Conservation (phyloP, 148 eudicot species). For the Amaranthus hypochondriacus region DNA sequence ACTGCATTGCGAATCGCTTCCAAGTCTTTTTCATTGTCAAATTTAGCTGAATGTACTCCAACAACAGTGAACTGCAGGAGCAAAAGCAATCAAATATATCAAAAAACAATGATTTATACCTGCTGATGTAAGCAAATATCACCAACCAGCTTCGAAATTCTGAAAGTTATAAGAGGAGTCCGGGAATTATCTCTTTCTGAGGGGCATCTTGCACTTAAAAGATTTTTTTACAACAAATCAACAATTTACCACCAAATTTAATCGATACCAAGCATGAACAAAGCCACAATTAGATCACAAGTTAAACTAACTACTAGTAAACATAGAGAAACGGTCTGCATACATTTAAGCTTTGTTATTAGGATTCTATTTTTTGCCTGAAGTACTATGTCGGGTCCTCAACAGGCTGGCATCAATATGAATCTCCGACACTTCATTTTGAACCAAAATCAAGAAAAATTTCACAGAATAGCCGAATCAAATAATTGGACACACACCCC, state of each 20-base stretch:
- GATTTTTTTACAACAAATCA: not conserved
- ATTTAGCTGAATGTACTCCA: slow-evolving; percentile 98
- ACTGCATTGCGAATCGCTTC: slow-evolving; percentile 93
- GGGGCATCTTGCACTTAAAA: not conserved
- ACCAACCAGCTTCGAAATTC: too few relatives aligned
- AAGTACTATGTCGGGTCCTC: too few relatives aligned
- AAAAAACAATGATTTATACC: not conserved
- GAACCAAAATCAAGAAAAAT: too few relatives aligned
- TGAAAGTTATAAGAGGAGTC: too few relatives aligned
- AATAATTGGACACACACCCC: too few relatives aligned
- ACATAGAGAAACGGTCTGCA: not conserved
- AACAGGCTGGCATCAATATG: too few relatives aligned
- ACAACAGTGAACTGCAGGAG: slow-evolving; percentile 70
- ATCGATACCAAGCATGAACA: not conserved
- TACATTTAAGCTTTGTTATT: too few relatives aligned
- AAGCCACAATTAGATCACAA: not conserved
- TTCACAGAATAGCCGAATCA: too few relatives aligned
- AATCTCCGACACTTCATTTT: too few relatives aligned
- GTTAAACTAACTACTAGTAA: slow-evolving; percentile 9
- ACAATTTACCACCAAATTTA: not conserved
- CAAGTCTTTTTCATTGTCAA: slow-evolving; percentile 93
- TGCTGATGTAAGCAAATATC: not conserved
- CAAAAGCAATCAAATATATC: not conserved
- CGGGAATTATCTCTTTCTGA: not conserved
- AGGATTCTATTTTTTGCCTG: too few relatives aligned